phyloP scores from a whole-genome alignment of 2,329 filamentous ascomycete species.

The Hymenoscyphus fructigenus region DNA sequence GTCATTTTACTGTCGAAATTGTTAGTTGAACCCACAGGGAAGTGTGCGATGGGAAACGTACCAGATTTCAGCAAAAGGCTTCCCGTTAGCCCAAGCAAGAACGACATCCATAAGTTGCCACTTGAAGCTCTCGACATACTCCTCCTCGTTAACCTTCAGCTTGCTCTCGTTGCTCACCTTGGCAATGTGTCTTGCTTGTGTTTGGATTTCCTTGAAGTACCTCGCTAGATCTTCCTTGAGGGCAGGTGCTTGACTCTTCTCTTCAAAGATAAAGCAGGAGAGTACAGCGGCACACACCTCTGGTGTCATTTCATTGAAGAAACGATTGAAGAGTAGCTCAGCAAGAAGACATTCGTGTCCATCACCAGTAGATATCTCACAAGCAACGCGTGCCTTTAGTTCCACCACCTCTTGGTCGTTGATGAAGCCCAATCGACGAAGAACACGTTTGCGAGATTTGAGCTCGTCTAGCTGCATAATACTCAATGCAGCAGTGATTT shows the following conservation, averaged over 20 bases:
- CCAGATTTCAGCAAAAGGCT: constrained; percentile 92
- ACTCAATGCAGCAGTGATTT: constrained; percentile 79
- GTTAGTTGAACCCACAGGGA: constrained; percentile 24
- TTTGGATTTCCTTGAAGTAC: constrained; percentile 81
- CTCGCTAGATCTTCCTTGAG: constrained; percentile 84
- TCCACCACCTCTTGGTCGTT: constrained; percentile 94
- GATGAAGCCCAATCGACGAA: constrained; percentile 92
- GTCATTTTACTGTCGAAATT: constrained; percentile 81
- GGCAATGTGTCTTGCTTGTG: constrained; percentile 82
- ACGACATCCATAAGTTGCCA: constrained; percentile 98
- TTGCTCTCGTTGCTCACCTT: constrained; percentile 96
- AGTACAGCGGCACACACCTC: constrained; percentile 84
- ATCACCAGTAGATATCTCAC: constrained; percentile 80
- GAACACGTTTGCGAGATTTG: constrained; percentile 91
- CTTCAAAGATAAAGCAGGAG: constrained; percentile 96
- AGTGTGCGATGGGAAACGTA: constrained; percentile 50
- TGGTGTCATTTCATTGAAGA: constrained; percentile 93
- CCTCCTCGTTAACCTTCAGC: constrained; percentile 88
- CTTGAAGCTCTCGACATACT: constrained; percentile 87
- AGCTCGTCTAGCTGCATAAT: constrained; percentile 94
- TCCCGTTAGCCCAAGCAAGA: constrained; percentile 85
- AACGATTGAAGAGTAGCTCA: constrained; percentile 92
- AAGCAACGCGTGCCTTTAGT: constrained; percentile 94
- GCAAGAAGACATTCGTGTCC: constrained; percentile 92
- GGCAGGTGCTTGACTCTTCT: constrained; percentile 78